Base-by-base conservation (phyloP, 177 flowering plant species). In the Vitis hybrid region DNA sequence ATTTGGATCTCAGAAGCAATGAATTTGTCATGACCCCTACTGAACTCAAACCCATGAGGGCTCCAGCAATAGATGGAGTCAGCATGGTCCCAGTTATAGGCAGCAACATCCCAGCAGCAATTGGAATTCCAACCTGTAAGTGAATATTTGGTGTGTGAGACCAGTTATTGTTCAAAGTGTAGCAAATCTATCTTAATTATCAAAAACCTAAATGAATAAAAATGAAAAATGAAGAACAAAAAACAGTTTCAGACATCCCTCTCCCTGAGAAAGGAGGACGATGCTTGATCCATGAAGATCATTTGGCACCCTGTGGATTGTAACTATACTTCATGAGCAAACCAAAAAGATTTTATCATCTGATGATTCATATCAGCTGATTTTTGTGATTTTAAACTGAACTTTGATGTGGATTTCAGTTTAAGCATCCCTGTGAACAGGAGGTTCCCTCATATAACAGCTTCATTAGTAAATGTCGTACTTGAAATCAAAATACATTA, bases 41-140 rank as follows among this genome's bases (percentile, higher is more conserved):
- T 6, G 99, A 95, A 77, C 98, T 93, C 65, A 95, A 76, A 2
- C 97, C 93, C 99, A 93, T 93, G 19, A 95, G 93, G 17, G 94
- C 99, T 64, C 97, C 98, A 11, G 99, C 99, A 70, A 95, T 90
- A 26, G 99, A 93, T 56, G 99, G 99, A 69, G 98, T 91, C 64
- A 91, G 84, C 76, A 90, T 88, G 2, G 88, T 88, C 56, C 99
- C 99, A 13, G 89, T 93, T 51, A 93, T 70, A 7, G 99, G 98
- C 52, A 95, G 80, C 79, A 95, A 75, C 70, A 88, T 49, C 57
- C 99, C 98, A 13, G 99, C 98, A 56, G 98, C 99, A 68, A 93
- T 85, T 66, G 99, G 99, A 69, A 95, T 81, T 49, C 98, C 99
- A 69, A 95, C 89, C 97, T 93, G 86, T 4, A 60, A 14, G 34